Conservation (phyloP, 345 rosid genomes). For the Schrenkiella parvula region DNA sequence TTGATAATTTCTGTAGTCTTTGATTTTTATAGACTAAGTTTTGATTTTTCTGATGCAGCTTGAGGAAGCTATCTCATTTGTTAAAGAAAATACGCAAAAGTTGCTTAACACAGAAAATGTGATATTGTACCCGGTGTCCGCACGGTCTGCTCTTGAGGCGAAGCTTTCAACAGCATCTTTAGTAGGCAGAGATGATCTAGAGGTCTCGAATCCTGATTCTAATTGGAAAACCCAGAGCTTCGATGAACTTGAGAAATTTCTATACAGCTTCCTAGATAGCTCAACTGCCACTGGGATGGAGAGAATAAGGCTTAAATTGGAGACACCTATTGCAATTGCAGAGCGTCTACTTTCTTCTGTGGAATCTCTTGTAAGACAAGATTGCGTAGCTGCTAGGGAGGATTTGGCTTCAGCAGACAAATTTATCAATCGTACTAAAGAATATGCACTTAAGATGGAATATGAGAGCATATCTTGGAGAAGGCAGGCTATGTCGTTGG, state of each 20-base stretch:
- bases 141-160: conserved; percentile 79
- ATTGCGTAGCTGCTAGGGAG: conserved; percentile 48
- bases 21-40: conserved; percentile 1
- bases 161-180: conserved; percentile 58
- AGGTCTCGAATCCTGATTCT: conserved; percentile 40
- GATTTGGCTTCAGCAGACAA: conserved; percentile 57
- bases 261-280: conserved; percentile 81
- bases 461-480: conserved; percentile 81
- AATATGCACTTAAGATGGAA: conserved; percentile 55
- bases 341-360: conserved; percentile 70
- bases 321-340: conserved; percentile 81
- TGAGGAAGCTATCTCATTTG: conserved; percentile 77
- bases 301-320: conserved; percentile 89
- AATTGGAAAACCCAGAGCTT: conserved; percentile 55
- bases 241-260: conserved; percentile 57
- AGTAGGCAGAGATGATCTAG: conserved; percentile 37
- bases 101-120: conserved; percentile 70
- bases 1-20: conserved; percentile 4
- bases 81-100: conserved; percentile 68
- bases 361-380: conserved; percentile 58
- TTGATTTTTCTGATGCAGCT: conserved; percentile 50
- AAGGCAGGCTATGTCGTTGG: conserved; percentile 59
- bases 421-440: conserved; percentile 56
- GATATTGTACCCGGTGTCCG: conserved; percentile 74
- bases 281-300: conserved; percentile 73